phyloP scores from a whole-genome alignment of 192 early-diverging fungal genomes.

The Coemansia sp. region DNA sequence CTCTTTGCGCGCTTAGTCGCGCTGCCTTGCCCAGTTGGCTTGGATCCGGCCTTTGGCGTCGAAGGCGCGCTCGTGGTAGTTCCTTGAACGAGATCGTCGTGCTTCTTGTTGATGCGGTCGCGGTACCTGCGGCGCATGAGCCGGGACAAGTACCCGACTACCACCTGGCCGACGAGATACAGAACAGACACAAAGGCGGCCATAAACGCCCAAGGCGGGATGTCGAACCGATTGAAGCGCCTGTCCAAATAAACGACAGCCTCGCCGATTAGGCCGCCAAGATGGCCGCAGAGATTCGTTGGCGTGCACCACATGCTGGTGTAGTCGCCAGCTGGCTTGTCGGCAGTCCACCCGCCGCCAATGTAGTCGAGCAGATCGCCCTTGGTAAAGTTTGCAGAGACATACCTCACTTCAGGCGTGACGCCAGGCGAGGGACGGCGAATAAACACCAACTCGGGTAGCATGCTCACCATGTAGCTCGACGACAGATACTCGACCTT shows the following conservation, averaged over 20 bases:
- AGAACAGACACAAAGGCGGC: constrained; percentile 41
- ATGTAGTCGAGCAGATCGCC: constrained; percentile 42
- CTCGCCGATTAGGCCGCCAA: constrained; percentile 48
- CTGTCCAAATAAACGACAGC: constrained; percentile 30
- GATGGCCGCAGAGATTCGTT: constrained; percentile 50
- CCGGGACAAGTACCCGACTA: constrained; percentile 16
- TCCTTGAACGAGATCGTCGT: neutral
- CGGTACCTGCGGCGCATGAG: constrained; percentile 28
- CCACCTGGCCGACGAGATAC: constrained; percentile 46
- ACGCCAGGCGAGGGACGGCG: constrained; percentile 19
- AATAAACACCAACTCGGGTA: constrained; percentile 46
- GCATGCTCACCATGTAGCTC: constrained; percentile 50
- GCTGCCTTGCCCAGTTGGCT: constrained; percentile 17
- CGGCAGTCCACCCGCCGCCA: constrained; percentile 30
- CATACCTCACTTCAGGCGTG: constrained; percentile 39
- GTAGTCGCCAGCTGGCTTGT: constrained; percentile 41
- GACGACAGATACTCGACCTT: constrained; percentile 53
- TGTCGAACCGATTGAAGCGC: constrained; percentile 42
- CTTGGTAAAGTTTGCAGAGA: constrained; percentile 42
- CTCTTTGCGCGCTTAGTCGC: constrained; percentile 38
- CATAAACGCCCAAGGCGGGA: constrained; percentile 54
- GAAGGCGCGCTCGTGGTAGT: neutral
- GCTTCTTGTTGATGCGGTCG: constrained; percentile 21
- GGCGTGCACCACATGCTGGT: constrained; percentile 52
- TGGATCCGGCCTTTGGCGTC: constrained; percentile 11